Evolutionary conservation across 257 asterid species (phyloP).

Genomic region (Verbascum thapsus): DNA sequence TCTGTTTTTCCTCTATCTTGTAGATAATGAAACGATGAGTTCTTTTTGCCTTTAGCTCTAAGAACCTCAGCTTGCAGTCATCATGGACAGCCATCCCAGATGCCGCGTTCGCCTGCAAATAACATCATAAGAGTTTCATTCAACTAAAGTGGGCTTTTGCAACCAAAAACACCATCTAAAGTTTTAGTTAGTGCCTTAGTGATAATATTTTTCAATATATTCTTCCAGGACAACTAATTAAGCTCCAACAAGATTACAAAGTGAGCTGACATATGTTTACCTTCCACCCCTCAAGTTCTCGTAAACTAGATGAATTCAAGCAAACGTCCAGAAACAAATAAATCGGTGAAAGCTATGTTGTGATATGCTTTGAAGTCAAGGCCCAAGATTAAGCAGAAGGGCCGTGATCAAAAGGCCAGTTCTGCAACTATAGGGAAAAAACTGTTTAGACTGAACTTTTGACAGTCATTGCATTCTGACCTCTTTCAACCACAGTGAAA

Average conservation of each 20-base stretch:
- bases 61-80: slow-evolving; percentile 61
- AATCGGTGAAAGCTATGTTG: slow-evolving; percentile 4
- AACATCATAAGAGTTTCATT: not conserved
- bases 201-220: not conserved
- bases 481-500: no score
- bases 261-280: not conserved
- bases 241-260: not conserved
- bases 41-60: slow-evolving; percentile 63
- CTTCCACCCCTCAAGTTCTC: not conserved
- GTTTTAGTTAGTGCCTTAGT: not conserved
- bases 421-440: no score
- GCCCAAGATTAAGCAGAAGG: no score
- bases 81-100: slow-evolving; percentile 70
- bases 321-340: not conserved
- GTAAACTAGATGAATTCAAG: not conserved
- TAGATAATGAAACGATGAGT: slow-evolving; percentile 53
- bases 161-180: not conserved
- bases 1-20: slow-evolving; percentile 67
- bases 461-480: no score
- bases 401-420: no score
- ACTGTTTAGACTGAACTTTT: no score
- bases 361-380: no score
- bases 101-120: slow-evolving; percentile 55
- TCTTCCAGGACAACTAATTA: slow-evolving; percentile 1
- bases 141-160: not conserved